Conservation (phyloP, 208 protist genomes). For the Zelonia costaricensis region DNA sequence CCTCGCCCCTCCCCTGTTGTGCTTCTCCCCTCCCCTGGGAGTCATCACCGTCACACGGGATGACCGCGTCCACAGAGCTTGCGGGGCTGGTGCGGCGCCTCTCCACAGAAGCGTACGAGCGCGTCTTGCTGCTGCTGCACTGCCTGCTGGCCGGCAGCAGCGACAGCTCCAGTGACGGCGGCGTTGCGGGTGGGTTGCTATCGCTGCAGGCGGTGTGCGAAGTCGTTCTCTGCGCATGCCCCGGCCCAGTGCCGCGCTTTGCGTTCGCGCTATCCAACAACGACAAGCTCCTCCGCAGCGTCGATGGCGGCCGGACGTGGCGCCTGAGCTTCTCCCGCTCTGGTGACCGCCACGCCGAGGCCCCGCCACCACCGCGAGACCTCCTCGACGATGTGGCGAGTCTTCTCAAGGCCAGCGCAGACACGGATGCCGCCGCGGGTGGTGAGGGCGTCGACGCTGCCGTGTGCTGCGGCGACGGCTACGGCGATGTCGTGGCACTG, state of each 20-base stretch:
- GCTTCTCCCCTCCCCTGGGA: background rate
- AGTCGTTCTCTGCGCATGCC: slow-evolving; percentile 34
- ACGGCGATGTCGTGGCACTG: slow-evolving; percentile 49
- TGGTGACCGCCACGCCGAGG: background rate
- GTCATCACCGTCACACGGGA: background rate
- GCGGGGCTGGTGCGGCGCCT: slow-evolving; percentile 41
- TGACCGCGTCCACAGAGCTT: slow-evolving; percentile 32
- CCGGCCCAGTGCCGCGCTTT: slow-evolving; percentile 46
- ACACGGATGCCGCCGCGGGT: slow-evolving; percentile 8
- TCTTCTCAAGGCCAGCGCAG: slow-evolving; percentile 12
- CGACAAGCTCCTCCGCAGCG: slow-evolving; percentile 54
- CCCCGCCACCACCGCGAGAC: background rate
- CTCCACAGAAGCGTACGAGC: slow-evolving; percentile 24
- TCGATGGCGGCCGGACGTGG: slow-evolving; percentile 70
- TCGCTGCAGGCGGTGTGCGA: slow-evolving; percentile 27
- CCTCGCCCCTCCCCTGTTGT: background rate
- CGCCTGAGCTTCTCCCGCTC: slow-evolving; percentile 26
- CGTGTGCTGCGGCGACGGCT: slow-evolving; percentile 26
- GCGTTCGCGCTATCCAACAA: slow-evolving; percentile 61
- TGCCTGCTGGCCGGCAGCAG: slow-evolving; percentile 8
- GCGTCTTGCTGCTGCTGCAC: slow-evolving; percentile 33
- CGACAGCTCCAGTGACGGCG: background rate
- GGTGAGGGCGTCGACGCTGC: background rate
- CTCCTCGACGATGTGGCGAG: slow-evolving; percentile 16
- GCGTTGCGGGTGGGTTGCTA: slow-evolving; percentile 1